phyloP scores from a whole-genome alignment of 176 grass and related monocot species.

The Alopecurus myosuroides region DNA sequence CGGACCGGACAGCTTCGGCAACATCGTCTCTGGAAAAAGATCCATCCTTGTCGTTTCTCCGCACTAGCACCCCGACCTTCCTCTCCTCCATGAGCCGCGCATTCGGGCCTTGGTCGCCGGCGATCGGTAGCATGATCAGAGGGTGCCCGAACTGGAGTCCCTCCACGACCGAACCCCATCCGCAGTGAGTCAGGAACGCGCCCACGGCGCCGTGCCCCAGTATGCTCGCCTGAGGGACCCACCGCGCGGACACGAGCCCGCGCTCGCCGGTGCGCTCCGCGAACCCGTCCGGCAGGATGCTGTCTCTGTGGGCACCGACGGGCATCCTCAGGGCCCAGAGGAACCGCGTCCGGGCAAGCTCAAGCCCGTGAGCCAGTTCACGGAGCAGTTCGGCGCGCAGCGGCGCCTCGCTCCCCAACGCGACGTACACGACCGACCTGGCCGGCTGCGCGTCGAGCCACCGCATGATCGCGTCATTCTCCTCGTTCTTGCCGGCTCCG shows the following conservation, averaged over 20 bases:
- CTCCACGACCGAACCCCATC: conserved; percentile 31
- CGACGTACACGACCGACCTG: conserved; percentile 1
- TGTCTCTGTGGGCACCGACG: background rate
- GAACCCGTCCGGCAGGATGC: background rate
- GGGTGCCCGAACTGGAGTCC: background rate
- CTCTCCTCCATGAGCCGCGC: conserved; percentile 4
- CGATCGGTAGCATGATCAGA: background rate
- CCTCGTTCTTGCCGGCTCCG: background rate
- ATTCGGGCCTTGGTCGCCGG: background rate
- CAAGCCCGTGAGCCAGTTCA: background rate
- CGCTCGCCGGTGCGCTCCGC: background rate
- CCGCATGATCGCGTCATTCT: background rate
- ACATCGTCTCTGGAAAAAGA: background rate
- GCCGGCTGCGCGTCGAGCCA: conserved; percentile 10
- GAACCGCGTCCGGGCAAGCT: background rate
- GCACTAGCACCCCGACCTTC: background rate
- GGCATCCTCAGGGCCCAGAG: background rate
- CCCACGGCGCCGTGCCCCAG: conserved; percentile 34
- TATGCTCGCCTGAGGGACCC: background rate
- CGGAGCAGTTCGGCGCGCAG: background rate
- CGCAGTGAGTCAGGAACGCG: conserved; percentile 59
- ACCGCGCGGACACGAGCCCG: background rate
- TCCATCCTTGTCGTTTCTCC: background rate
- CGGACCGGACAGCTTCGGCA: background rate
- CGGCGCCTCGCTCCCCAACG: conserved; percentile 5